Evolutionary conservation across 768 basidiomycete genomes (phyloP).

Genomic region (Antrodiella citrinella): DNA sequence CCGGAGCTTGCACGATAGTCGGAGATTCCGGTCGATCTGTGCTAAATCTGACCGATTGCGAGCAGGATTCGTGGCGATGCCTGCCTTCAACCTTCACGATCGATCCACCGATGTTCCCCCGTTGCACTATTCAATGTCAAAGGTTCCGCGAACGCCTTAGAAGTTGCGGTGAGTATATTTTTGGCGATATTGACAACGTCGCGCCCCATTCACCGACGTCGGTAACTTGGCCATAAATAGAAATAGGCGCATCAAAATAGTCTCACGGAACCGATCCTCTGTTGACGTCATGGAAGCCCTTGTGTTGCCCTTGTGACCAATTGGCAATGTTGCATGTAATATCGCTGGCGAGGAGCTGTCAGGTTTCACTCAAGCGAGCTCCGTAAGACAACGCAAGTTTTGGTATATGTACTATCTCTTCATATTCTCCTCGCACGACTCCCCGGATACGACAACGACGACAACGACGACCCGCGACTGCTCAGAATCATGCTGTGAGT

Average conservation of each 20-base stretch:
- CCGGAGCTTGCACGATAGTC: background rate
- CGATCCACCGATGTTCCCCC: conserved; percentile 1
- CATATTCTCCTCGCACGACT: no score
- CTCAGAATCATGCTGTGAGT: no score
- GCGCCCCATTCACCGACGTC: background rate
- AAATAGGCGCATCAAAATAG: background rate
- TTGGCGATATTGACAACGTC: background rate
- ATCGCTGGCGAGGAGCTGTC: no score
- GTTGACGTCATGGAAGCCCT: background rate
- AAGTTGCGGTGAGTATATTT: background rate
- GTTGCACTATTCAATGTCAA: background rate
- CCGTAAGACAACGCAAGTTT: no score
- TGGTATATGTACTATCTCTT: no score
- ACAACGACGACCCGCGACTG: no score
- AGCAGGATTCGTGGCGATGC: background rate
- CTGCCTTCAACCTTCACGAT: background rate
- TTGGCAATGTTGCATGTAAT: no score
- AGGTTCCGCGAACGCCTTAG: background rate
- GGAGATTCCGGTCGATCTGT: background rate
- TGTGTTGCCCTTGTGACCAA: no score
- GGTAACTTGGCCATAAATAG: background rate
- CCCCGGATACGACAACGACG: no score
- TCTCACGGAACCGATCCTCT: background rate
- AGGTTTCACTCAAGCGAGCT: no score
- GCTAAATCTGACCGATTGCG: background rate